Conservation (phyloP, 192 early-diverging fungal species). For the Haplosporangium gracile region DNA sequence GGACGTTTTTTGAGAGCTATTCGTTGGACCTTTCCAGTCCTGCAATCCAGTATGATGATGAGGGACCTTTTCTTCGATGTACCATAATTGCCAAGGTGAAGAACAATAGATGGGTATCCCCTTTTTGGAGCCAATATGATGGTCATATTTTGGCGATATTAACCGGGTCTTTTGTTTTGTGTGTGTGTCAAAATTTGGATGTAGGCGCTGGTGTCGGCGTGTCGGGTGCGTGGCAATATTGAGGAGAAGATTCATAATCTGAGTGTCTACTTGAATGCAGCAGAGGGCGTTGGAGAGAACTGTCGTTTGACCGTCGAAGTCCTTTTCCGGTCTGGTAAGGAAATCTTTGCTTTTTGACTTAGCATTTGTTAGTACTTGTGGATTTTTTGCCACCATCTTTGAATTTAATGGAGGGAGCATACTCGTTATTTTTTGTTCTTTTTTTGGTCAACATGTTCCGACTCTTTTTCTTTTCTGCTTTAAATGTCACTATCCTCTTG, state of each 20-base stretch:
- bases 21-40: conserved; percentile 43
- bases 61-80: conserved; percentile 43
- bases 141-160: not conserved
- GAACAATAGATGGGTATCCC: not conserved
- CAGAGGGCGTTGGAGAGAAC: conserved; percentile 46
- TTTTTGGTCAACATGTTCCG: not conserved
- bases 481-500: no score
- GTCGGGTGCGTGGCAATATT: conserved; percentile 42
- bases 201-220: conserved; percentile 49
- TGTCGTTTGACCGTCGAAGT: conserved; percentile 43
- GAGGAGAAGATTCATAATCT: conserved; percentile 44
- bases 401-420: not conserved
- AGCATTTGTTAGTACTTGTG: not conserved
- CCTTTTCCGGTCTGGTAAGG: conserved; percentile 44
- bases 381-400: conserved; percentile 1
- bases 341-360: not conserved
- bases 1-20: conserved; percentile 78
- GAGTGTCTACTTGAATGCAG: conserved; percentile 38
- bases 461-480: not conserved
- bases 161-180: not conserved
- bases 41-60: conserved; percentile 22
- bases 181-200: not conserved
- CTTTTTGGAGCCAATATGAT: not conserved
- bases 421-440: no score
- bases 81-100: conserved; percentile 39